Evolutionary conservation across 73 alveolate species (phyloP).

Genomic region (Paramecium sonneborni): DNA sequence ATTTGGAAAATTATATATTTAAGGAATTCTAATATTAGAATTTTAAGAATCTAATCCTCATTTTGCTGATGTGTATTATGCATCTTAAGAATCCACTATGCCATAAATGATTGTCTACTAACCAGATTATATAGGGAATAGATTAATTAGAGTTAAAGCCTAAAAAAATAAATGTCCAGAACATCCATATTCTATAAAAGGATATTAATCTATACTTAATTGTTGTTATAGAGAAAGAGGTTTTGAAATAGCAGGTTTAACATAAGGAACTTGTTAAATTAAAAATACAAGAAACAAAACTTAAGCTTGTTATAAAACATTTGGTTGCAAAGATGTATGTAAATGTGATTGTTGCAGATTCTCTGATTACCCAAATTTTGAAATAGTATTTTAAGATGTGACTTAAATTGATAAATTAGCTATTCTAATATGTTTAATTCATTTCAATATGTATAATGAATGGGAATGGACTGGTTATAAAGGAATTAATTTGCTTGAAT

Average conservation of each 20-base stretch:
- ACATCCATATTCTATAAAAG: neutral
- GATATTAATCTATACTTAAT: neutral
- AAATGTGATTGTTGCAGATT: neutral
- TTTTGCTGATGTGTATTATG: no score
- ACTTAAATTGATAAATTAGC: neutral
- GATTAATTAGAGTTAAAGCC: neutral
- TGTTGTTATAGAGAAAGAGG: neutral
- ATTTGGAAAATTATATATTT: no score
- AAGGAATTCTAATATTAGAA: no score
- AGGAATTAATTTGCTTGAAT: neutral
- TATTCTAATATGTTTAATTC: neutral
- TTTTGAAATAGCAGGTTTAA: neutral
- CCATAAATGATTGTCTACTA: neutral
- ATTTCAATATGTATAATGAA: neutral
- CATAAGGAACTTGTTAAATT: neutral
- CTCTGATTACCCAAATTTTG: neutral
- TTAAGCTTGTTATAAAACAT: neutral
- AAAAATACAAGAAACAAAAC: neutral
- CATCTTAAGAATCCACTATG: no score
- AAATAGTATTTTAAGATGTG: neutral
- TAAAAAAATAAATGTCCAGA: neutral
- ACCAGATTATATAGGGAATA: neutral
- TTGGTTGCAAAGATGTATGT: neutral
- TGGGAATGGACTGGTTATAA: neutral
- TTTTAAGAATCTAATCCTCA: no score